Base-by-base conservation (phyloP, 208 protist species). In the Leptomonas pyrrhocoris region DNA sequence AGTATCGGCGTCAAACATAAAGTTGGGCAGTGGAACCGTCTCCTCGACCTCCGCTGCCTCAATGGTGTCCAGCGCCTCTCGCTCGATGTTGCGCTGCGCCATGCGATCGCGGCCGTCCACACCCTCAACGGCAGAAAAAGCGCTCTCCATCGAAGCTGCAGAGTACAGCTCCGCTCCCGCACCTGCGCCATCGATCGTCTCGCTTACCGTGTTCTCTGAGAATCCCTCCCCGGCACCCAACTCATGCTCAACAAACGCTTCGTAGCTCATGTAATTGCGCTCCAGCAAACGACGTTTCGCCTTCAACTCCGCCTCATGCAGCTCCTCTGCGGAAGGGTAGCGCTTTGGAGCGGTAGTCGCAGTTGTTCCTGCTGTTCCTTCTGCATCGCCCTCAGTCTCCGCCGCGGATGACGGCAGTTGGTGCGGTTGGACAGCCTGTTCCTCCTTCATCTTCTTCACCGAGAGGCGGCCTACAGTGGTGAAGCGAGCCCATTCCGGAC, bases 401-500 rank as follows among this genome's bases (percentile, higher is more conserved):
- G 4, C 2, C 21, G 49, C 12, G 46, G 56, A 30, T 4, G 38
- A 34, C 25, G 59, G 59, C 7, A 53, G 5, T 13, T 46, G 56
- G 9, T 36, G 28, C 1, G 68, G 48, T 30, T 68, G 63, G 18
- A 68, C 18, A 13, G 31, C 21, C 43, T 64, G 55, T 15, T 75
- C 61, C 45, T 86, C 79, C 53, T 81, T 76, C 85, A 88, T 88
- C 57, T 84, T 88, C 59, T 85, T 77, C 0, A 90, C 71, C 0
- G 87, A 88, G 15, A 92, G 16, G 21, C 83, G 78, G 1, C 85
- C 90, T 3, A 95, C 79, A 7, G 87, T 92, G 27, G 81, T 81
- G 45, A 93, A 90, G 27, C 78, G 73, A 4, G 90, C 79, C 90
- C 90, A 95, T 62, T 89, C 81, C 1, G 90, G 90, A 9, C 90